A percentile compares a stretch with the other conserved stretches of the same genome.
phyloP scores from a whole-genome alignment of 78 protist species.

The Tieghemostelium lacteum region DNA sequence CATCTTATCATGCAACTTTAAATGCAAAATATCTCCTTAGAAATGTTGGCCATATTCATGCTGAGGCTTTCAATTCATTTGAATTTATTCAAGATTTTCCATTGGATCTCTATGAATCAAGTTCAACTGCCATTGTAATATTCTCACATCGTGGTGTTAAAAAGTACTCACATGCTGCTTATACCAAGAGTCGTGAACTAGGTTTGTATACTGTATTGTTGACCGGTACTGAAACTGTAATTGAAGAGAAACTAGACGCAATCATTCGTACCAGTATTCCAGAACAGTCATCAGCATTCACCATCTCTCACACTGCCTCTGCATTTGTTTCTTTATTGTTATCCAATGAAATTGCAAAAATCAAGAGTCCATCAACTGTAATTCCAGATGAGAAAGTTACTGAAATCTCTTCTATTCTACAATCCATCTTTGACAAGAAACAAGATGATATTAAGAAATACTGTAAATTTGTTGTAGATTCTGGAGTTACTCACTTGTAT shows the following conservation, averaged over 20 bases:
- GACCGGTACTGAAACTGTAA: neutral
- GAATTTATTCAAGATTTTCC: conserved; percentile 30
- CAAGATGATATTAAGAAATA: neutral
- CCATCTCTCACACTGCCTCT: conserved; percentile 31
- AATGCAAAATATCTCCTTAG: conserved; percentile 28
- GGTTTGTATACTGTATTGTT: conserved; percentile 27
- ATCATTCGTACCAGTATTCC: conserved; percentile 24
- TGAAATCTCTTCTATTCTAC: neutral
- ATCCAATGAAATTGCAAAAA: neutral
- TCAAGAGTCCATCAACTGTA: neutral
- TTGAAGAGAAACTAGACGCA: conserved; percentile 18
- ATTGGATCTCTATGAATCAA: neutral
- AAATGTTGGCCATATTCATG: neutral
- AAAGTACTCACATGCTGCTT: neutral
- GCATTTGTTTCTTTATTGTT: conserved; percentile 1
- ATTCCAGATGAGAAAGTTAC: neutral
- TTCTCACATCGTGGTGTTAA: conserved; percentile 66
- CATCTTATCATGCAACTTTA: conserved; percentile 35
- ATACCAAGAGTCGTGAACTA: neutral
- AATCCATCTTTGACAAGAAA: neutral
- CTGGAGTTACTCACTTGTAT: neutral
- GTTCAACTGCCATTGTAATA: conserved; percentile 13
- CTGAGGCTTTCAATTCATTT: conserved; percentile 3
- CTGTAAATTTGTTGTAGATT: neutral
- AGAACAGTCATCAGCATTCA: conserved; percentile 55